These are phyloP conservation scores for Hamigera avellanea DNA, from an alignment of 495 filamentous ascomycete species.

Conservation along the genomic window DNA sequence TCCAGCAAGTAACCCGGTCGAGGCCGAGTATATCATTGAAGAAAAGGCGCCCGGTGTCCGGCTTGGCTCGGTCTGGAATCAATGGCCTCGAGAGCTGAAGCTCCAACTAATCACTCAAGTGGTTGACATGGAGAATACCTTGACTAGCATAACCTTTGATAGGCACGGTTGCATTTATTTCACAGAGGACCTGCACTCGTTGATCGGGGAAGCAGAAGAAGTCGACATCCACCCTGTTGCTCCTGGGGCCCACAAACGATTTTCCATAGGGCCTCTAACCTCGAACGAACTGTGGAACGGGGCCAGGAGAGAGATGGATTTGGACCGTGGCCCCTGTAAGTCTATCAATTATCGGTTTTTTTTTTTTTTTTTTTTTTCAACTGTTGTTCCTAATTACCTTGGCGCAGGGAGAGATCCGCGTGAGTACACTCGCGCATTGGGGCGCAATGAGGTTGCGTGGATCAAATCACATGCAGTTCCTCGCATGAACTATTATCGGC, in stretches of 20 bases:
- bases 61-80: conserved; percentile 26
- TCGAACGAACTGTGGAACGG: too few species aligned
- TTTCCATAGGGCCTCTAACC: too few species aligned
- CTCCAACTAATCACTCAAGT: too few species aligned
- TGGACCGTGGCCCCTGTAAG: conserved; percentile 12
- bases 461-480: too few species aligned
- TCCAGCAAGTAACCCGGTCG: conserved; percentile 15
- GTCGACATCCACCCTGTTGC: conserved; percentile 3
- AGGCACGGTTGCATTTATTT: conserved; percentile 30
- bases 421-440: conserved; percentile 11
- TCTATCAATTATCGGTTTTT: too few species aligned
- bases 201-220: too few species aligned
- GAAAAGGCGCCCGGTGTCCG: conserved; percentile 25
- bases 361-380: conserved; percentile 4
- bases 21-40: conserved; percentile 28
- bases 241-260: conserved; percentile 4
- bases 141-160: conserved; percentile 20
- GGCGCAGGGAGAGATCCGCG: conserved; percentile 3
- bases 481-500: too few species aligned
- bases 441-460: conserved; percentile 11
- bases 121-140: too few species aligned
- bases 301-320: conserved; percentile 10
- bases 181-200: conserved; percentile 21
- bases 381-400: too few species aligned
- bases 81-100: too few species aligned